Percentiles rank a stretch among this genome's conserved stretches.
These are phyloP conservation scores for Leccinum pallidistipes DNA, from an alignment of 1,284 basidiomycete species.

Conservation along the genomic window DNA sequence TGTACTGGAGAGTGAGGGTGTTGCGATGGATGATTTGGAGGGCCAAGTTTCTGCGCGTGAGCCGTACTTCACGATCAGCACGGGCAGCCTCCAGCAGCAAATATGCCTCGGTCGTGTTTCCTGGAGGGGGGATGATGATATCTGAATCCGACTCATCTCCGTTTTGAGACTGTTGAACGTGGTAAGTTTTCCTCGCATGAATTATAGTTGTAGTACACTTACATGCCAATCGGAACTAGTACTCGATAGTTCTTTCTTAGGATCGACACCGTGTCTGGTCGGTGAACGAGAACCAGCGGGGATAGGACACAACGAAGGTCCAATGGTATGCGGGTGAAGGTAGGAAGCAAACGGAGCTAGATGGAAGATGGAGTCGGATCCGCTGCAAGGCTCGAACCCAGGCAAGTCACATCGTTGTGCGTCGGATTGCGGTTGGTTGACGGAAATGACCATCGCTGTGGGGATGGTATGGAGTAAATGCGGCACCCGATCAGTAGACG, in stretches of 20 bases:
- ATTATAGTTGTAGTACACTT: neutral
- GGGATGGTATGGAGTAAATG: too few species aligned
- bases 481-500: too few species aligned
- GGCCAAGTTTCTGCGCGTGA: neutral
- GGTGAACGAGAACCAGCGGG: neutral
- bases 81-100: neutral
- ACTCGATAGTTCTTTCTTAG: neutral
- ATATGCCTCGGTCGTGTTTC: neutral
- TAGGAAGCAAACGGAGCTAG: neutral
- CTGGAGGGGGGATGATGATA: neutral
- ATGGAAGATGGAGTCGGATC: neutral
- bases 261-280: neutral
- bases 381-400: too few species aligned
- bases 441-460: too few species aligned
- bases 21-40: neutral
- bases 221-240: neutral
- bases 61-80: neutral
- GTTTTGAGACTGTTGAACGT: too few species aligned
- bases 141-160: neutral
- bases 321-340: neutral
- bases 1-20: neutral
- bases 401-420: too few species aligned
- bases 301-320: neutral
- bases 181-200: neutral
- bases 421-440: too few species aligned